Evolutionary conservation across 306 rosid species (phyloP).

Genomic region (Cyamopsis tetragonoloba): DNA sequence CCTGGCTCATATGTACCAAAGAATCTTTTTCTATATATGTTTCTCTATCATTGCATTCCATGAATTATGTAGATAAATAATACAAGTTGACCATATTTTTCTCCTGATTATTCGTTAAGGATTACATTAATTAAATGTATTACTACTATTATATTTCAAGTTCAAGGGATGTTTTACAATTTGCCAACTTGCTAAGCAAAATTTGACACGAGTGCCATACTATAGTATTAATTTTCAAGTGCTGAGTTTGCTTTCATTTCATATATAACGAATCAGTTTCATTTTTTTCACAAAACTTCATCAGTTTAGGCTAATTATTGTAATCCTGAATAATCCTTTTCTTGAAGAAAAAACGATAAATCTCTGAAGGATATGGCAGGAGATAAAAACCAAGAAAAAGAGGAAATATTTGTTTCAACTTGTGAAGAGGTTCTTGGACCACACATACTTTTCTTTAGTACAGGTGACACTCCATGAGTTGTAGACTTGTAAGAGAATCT

Average conservation of each 20-base stretch:
- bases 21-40: background rate
- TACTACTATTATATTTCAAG: slow-evolving; percentile 2
- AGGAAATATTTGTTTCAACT: background rate
- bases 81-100: slow-evolving; percentile 26
- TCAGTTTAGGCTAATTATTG: background rate
- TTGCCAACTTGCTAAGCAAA: slow-evolving; percentile 21
- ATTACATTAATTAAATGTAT: background rate
- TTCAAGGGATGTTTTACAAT: background rate
- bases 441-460: slow-evolving; percentile 27
- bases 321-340: slow-evolving; percentile 4
- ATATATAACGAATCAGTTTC: background rate
- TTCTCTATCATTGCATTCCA: slow-evolving; percentile 13
- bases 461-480: slow-evolving; percentile 22
- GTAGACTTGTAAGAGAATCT: slow-evolving; percentile 22
- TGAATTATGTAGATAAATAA: background rate
- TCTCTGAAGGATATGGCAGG: background rate
- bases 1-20: background rate
- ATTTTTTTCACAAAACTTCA: background rate
- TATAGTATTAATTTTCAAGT: background rate
- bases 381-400: background rate
- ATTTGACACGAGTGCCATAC: background rate
- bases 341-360: background rate
- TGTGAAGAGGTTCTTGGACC: slow-evolving; percentile 32
- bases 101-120: background rate
- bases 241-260: background rate